Conservation (phyloP, 1,284 basidiomycete genomes). For the Naganishia sp. region DNA sequence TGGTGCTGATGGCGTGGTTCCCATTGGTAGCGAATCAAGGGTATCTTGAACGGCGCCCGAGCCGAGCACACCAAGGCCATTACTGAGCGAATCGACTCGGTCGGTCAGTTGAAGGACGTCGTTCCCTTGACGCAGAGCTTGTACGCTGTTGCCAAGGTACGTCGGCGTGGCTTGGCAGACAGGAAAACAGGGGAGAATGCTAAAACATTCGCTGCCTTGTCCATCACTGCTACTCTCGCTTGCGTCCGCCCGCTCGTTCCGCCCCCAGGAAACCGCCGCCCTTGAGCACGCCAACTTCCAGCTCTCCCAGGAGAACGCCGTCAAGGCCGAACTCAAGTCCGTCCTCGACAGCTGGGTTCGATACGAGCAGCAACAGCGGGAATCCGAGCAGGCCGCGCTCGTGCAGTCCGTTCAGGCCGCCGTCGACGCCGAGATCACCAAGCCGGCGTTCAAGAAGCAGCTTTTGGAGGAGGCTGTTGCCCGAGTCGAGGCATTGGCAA, state of each 20-base stretch:
- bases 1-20: neutral
- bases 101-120: slow-evolving; percentile 91
- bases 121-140: slow-evolving; percentile 85
- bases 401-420: slow-evolving; percentile 83
- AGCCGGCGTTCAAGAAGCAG: slow-evolving; percentile 92
- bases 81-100: slow-evolving; percentile 85
- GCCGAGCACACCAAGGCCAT: slow-evolving; percentile 90
- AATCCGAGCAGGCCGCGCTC: slow-evolving; percentile 90
- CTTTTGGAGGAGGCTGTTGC: slow-evolving; percentile 79
- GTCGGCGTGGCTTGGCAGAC: slow-evolving; percentile 34
- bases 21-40: slow-evolving; percentile 64
- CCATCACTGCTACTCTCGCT: neutral
- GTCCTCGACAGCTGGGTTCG: slow-evolving; percentile 98
- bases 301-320: slow-evolving; percentile 81
- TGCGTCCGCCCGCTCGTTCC: neutral
- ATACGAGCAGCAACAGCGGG: slow-evolving; percentile 94
- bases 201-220: neutral
- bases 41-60: slow-evolving; percentile 78
- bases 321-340: slow-evolving; percentile 86
- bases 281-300: slow-evolving; percentile 89
- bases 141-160: slow-evolving; percentile 86
- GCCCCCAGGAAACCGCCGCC: slow-evolving; percentile 77
- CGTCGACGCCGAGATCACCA: slow-evolving; percentile 77
- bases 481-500: slow-evolving; percentile 77
- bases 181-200: no score